These are phyloP conservation scores for Avena atlantica DNA, from an alignment of 176 grass and related monocot genomes.

Conservation along the genomic window DNA sequence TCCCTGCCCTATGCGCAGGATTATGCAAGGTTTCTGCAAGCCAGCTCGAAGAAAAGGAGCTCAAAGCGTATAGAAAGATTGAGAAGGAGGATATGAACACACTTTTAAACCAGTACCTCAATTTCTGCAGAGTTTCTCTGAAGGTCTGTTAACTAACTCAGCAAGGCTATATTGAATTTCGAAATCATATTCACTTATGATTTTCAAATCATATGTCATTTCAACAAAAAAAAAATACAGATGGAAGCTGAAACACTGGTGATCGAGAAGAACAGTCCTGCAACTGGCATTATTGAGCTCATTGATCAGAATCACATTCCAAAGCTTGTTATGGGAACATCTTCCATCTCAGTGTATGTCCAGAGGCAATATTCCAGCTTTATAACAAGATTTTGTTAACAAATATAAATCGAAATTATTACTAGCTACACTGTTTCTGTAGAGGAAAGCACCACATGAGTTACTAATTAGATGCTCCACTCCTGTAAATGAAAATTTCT, in stretches of 20 bases:
- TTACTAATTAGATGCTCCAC: not conserved
- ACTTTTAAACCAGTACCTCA: slow-evolving; percentile 52
- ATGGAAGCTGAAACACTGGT: slow-evolving; percentile 54
- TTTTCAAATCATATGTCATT: not conserved
- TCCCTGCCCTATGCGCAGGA: slow-evolving; percentile 24
- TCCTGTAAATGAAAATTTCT: not conserved
- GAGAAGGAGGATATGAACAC: slow-evolving; percentile 62
- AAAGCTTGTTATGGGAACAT: slow-evolving; percentile 74
- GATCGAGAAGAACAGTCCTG: slow-evolving; percentile 65
- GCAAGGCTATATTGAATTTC: not conserved
- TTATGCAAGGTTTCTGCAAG: slow-evolving; percentile 54
- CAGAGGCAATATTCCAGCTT: slow-evolving; percentile 1
- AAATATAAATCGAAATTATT: slow-evolving; percentile 10
- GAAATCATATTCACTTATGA: not conserved
- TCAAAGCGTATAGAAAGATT: slow-evolving; percentile 51
- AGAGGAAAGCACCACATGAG: slow-evolving; percentile 9
- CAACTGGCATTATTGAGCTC: slow-evolving; percentile 66
- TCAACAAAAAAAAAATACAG: slow-evolving; percentile 35
- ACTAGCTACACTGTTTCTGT: not conserved
- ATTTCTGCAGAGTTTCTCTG: slow-evolving; percentile 39
- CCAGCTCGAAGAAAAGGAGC: slow-evolving; percentile 64
- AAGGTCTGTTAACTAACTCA: slow-evolving; percentile 47
- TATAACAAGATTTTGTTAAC: not conserved
- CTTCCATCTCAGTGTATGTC: slow-evolving; percentile 56
- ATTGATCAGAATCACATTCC: slow-evolving; percentile 58